Evolutionary conservation across 2,329 filamentous ascomycete genomes (phyloP), one percentile per base, ranked within the genome.

Genomic region (Trichophyton rubrum): DNA sequence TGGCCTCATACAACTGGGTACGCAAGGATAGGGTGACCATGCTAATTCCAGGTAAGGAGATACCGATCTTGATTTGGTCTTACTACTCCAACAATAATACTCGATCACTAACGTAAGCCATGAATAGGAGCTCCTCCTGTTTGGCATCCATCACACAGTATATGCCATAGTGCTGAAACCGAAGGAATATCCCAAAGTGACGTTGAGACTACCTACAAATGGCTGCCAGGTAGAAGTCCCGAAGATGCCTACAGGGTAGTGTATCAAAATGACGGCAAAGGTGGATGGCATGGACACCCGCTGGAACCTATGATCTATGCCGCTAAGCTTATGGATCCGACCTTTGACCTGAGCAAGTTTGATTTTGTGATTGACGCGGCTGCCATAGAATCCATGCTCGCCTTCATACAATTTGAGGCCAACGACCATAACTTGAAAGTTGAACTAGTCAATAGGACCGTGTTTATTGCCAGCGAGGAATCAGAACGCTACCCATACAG

Each of bases 381-480:
- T 64, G 86, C 83, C 0, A 62, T 88, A 0, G 81, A 83, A 0
- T 85, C 82, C 66, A 76, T 88, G 0, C 71, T 86, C 15, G 60
- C 61, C 38, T 66, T 66, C 17, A 62, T 60, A 6, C 41, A 59
- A 15, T 55, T 51, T 22, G 8, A 33, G n/a, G 2, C 55, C 11
- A 49, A 59, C 35, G 17, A 56, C 4, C 62, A 63, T 22, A 51
- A 40, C 3, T 61, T 63, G 11, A 60, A 62, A 0, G 77, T 85
- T 3, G 80, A 87, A 62, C 68, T 75, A 0, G 70, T 87, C 1
- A 78, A 77, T 1, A 73, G 78, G 1, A 84, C 82, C 0, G 77
- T 87, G 0, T 85, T 88, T 70, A 78, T 89, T 56, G 69, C 85
- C 11, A 81, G 85, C 0, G 77, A 81, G 22, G 84, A 86, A 66